phyloP scores from a whole-genome alignment of 164 flowering plant species.

The Euptelea pleiosperma region DNA sequence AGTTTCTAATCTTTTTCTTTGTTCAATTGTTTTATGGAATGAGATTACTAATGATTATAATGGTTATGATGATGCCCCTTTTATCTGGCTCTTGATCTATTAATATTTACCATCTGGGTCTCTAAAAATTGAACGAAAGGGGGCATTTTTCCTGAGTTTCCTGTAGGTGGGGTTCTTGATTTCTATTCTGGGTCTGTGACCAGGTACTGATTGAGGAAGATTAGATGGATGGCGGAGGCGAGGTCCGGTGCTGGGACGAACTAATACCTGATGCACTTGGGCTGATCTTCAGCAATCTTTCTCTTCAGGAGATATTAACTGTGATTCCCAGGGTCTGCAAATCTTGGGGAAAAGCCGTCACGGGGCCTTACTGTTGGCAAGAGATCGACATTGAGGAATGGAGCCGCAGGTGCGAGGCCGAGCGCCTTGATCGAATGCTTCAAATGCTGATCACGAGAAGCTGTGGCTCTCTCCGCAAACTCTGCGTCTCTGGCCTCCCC shows the following conservation, averaged over 20 bases:
- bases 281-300: constrained; percentile 63
- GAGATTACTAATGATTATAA: not conserved
- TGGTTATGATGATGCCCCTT: not conserved
- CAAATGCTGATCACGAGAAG: constrained; percentile 56
- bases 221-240: constrained; percentile 46
- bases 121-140: not conserved
- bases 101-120: not conserved
- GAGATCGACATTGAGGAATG: constrained; percentile 88
- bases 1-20: too few relatives aligned
- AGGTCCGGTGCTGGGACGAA: constrained; percentile 67
- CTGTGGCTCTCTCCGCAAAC: constrained; percentile 56
- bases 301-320: constrained; percentile 62
- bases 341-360: constrained; percentile 67
- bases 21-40: not conserved
- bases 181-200: not conserved
- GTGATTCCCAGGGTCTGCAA: constrained; percentile 86
- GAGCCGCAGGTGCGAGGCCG: constrained; percentile 40
- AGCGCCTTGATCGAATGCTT: constrained; percentile 52
- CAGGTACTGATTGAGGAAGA: not conserved
- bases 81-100: not conserved
- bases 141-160: not conserved
- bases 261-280: constrained; percentile 80
- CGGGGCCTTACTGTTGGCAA: constrained; percentile 94
- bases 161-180: not conserved
- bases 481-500: constrained; percentile 41